Percentiles rank a stretch among this genome's conserved stretches.
These are phyloP conservation scores for Aquilaria malaccensis DNA, from an alignment of 345 rosid species.

Conservation along the genomic window DNA sequence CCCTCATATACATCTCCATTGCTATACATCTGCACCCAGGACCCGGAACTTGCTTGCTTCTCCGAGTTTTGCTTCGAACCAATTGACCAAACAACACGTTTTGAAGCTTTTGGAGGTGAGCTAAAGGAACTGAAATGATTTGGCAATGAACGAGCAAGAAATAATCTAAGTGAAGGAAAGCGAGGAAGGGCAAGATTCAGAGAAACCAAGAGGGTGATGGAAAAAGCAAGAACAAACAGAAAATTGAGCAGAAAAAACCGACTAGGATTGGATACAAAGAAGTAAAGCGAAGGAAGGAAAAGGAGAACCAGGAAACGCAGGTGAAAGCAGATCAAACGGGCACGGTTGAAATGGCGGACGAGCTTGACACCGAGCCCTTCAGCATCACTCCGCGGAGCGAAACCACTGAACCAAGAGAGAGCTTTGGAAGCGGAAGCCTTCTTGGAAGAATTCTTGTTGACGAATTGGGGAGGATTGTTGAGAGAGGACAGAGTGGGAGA, in stretches of 20 bases:
- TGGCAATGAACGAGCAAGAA: conserved; percentile 53
- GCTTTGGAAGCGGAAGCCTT: conserved; percentile 21
- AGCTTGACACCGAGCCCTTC: conserved; percentile 28
- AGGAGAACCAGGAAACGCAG: conserved; percentile 45
- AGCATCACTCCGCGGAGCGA: conserved; percentile 25
- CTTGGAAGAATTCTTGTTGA: conserved; percentile 7
- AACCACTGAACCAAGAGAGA: conserved; percentile 18
- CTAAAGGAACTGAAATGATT: conserved; percentile 30
- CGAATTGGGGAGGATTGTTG: conserved; percentile 8
- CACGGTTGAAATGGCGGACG: conserved; percentile 37
- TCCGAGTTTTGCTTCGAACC: conserved; percentile 57
- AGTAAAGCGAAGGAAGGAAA: conserved; percentile 39
- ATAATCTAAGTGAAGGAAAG: conserved; percentile 45
- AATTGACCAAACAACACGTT: conserved; percentile 76
- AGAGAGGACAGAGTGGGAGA: conserved; percentile 30
- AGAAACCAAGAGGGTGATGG: conserved; percentile 28
- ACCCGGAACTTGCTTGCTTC: conserved; percentile 50
- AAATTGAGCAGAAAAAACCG: conserved; percentile 28
- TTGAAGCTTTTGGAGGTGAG: conserved; percentile 26
- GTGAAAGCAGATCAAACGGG: conserved; percentile 49
- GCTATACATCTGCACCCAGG: conserved; percentile 61
- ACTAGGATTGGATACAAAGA: conserved; percentile 30
- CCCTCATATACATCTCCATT: conserved; percentile 85
- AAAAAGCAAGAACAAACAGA: conserved; percentile 32
- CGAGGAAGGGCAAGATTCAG: conserved; percentile 57